A percentile compares a stretch with the other conserved stretches of the same genome.
phyloP scores from a whole-genome alignment of 2,329 filamentous ascomycete species.

The Aspergillus phoenicis region DNA sequence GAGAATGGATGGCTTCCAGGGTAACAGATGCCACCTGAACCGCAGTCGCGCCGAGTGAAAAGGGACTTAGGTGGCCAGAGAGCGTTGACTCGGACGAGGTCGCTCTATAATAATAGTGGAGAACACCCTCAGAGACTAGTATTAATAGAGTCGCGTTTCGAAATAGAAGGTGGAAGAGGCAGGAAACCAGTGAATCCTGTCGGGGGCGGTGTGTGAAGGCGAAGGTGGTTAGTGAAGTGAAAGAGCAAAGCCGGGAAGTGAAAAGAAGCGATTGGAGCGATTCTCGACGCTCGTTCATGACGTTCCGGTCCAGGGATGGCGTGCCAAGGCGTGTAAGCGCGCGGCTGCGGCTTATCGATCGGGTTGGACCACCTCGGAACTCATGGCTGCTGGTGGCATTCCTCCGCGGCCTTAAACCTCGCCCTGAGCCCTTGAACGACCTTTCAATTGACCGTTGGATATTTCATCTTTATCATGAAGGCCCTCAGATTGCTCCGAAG shows the following conservation, averaged over 20 bases:
- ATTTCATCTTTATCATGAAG: conserved; percentile 25
- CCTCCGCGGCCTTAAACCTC: not conserved
- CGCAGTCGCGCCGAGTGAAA: conserved; percentile 25
- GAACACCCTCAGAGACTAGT: conserved; percentile 4
- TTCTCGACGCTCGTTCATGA: conserved; percentile 30
- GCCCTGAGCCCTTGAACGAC: not conserved
- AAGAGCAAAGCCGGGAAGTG: conserved; percentile 18
- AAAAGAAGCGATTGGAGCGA: conserved; percentile 21
- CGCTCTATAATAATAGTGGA: conserved; percentile 17
- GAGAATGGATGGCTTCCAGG: not conserved
- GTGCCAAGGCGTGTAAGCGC: conserved; percentile 36
- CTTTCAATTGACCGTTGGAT: not conserved
- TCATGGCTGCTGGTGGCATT: conserved; percentile 1
- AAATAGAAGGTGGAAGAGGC: not conserved
- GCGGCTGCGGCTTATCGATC: conserved; percentile 28
- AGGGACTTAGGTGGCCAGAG: conserved; percentile 14
- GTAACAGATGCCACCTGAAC: conserved; percentile 19
- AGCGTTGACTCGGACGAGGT: conserved; percentile 5
- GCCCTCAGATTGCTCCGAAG: conserved; percentile 27
- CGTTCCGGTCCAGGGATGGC: conserved; percentile 29
- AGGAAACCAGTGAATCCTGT: not conserved
- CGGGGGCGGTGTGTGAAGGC: conserved; percentile 15
- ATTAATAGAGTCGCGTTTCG: not conserved
- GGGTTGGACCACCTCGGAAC: conserved; percentile 18
- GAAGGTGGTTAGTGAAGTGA: conserved; percentile 3